Conservation (phyloP, 257 asterid genomes). For the Solanum gandarillasii region DNA sequence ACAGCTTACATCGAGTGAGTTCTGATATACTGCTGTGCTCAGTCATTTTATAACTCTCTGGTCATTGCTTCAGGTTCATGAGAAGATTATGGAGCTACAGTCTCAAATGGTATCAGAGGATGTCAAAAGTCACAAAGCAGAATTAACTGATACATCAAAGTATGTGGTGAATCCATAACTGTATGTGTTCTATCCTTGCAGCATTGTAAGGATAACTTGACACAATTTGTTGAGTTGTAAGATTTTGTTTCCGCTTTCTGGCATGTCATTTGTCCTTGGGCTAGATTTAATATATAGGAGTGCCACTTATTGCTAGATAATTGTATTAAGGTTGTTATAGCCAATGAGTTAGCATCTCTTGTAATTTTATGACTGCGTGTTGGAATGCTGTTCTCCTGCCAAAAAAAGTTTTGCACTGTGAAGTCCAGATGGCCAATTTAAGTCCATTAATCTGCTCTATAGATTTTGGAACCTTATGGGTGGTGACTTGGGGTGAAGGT, state of each 20-base stretch:
- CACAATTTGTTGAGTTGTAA: neutral
- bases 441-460: neutral
- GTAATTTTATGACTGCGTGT: neutral
- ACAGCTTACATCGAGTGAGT: neutral
- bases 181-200: neutral
- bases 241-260: neutral
- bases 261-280: neutral
- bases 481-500: neutral
- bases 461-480: neutral
- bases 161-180: conserved; percentile 12
- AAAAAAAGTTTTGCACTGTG: neutral
- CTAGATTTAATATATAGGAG: neutral
- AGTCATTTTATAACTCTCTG: neutral
- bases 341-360: neutral
- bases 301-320: neutral
- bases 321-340: neutral
- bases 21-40: neutral
- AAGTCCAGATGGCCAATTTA: neutral
- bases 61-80: conserved; percentile 42
- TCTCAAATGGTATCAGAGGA: conserved; percentile 30
- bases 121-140: conserved; percentile 18
- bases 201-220: neutral
- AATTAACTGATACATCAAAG: conserved; percentile 39
- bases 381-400: neutral
- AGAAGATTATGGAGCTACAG: conserved; percentile 54